phyloP scores from a whole-genome alignment of 495 filamentous ascomycete species.

The Bathelium albidoporum region DNA sequence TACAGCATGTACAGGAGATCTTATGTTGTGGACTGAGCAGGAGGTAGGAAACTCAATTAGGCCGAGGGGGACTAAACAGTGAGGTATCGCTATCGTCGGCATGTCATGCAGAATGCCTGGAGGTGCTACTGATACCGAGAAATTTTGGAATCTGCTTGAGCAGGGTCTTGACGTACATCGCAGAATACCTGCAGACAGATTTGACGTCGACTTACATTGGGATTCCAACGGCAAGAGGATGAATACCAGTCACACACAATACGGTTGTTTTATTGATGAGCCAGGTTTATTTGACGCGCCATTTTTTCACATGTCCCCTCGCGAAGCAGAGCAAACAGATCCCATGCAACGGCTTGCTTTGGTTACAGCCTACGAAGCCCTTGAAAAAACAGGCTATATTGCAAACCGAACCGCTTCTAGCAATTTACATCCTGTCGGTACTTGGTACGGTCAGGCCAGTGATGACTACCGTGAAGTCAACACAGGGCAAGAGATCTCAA shows the following conservation, averaged over 20 bases:
- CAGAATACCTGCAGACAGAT: conserved; percentile 21
- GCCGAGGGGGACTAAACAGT: neutral
- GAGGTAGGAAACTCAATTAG: neutral
- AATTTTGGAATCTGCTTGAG: conserved; percentile 25
- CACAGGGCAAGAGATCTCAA: conserved; percentile 22
- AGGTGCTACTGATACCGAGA: conserved; percentile 12
- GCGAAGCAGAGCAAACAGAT: conserved; percentile 33
- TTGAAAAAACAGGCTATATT: conserved; percentile 32
- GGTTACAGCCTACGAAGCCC: conserved; percentile 30
- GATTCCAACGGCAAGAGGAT: conserved; percentile 21
- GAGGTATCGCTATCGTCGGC: conserved; percentile 26
- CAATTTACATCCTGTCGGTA: conserved; percentile 23
- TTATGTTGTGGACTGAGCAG: neutral
- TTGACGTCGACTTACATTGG: conserved; percentile 16
- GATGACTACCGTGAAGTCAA: conserved; percentile 27
- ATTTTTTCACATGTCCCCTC: conserved; percentile 36
- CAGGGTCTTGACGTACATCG: conserved; percentile 17
- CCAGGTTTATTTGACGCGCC: conserved; percentile 32
- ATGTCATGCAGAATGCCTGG: conserved; percentile 23
- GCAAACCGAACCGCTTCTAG: conserved; percentile 23
- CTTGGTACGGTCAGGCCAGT: conserved; percentile 32
- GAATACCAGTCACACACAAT: conserved; percentile 16
- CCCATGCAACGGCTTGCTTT: conserved; percentile 31
- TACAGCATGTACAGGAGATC: neutral
- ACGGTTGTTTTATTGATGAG: conserved; percentile 27